Conservation (phyloP, 495 filamentous ascomycete genomes). For the Acidiella bohemica region DNA sequence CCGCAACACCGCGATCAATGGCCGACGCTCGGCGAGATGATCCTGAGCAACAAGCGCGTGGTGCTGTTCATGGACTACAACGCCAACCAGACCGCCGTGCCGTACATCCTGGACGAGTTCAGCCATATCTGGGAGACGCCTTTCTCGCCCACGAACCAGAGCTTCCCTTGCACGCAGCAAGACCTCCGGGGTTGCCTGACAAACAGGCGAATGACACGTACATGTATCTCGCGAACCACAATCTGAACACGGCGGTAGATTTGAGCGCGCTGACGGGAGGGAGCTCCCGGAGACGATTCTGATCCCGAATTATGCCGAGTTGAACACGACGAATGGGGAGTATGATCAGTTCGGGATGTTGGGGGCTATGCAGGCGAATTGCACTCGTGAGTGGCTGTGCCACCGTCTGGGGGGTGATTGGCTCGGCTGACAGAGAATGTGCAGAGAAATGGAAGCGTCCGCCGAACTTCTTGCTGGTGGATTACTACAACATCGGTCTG, state of each 20-base stretch:
- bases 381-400: slow-evolving; percentile 43
- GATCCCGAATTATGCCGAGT: slow-evolving; percentile 56
- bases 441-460: slow-evolving; percentile 51
- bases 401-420: not conserved
- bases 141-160: slow-evolving; percentile 44
- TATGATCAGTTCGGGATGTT: slow-evolving; percentile 49
- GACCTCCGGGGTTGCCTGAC: slow-evolving; percentile 44
- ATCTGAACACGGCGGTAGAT: slow-evolving; percentile 37
- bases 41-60: slow-evolving; percentile 49
- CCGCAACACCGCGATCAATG: slow-evolving; percentile 64
- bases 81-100: slow-evolving; percentile 62
- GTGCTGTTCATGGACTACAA: slow-evolving; percentile 70
- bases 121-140: slow-evolving; percentile 55
- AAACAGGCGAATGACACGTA: slow-evolving; percentile 39
- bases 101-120: slow-evolving; percentile 55
- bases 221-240: slow-evolving; percentile 88
- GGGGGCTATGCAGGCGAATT: slow-evolving; percentile 53
- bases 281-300: slow-evolving; percentile 26
- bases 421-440: not conserved
- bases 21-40: slow-evolving; percentile 73
- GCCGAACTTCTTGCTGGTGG: slow-evolving; percentile 79
- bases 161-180: slow-evolving; percentile 47
- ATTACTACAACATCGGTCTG: slow-evolving; percentile 67
- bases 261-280: slow-evolving; percentile 28
- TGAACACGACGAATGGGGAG: slow-evolving; percentile 59